These are phyloP conservation scores for Polytrichum commune DNA, from an alignment of 225 moss, liverwort and hornwort genomes.

Conservation along the genomic window DNA sequence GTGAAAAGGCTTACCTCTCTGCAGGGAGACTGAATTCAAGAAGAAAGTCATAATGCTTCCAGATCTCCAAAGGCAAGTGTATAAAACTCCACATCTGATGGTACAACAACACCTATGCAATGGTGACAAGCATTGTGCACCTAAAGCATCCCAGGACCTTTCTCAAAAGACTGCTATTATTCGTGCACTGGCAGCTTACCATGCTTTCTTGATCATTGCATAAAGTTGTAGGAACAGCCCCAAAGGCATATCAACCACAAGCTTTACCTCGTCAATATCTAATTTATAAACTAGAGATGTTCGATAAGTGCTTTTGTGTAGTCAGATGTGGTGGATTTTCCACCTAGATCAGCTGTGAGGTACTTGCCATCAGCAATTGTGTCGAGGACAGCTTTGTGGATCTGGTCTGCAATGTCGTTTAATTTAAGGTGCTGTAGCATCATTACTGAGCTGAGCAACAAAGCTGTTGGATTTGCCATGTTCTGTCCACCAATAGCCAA, in stretches of 20 bases:
- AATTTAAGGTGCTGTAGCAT: conserved; percentile 84
- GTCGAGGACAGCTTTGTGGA: conserved; percentile 67
- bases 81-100: neutral
- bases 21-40: too few relatives aligned
- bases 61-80: neutral
- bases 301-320: conserved; percentile 93
- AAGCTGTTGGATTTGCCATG: conserved; percentile 90
- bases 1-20: too few relatives aligned
- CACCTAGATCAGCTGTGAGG: conserved; percentile 82
- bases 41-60: too few relatives aligned
- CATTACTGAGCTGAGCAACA: conserved; percentile 91
- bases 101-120: neutral
- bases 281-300: conserved; percentile 32
- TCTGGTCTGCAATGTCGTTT: conserved; percentile 50
- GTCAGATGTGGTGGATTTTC: conserved; percentile 64
- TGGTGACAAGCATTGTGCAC: neutral
- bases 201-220: neutral
- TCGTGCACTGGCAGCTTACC: neutral
- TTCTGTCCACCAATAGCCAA: conserved; percentile 45
- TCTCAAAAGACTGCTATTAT: neutral
- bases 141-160: neutral
- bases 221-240: conserved; percentile 6
- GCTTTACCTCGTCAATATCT: too few relatives aligned
- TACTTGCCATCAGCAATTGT: conserved; percentile 76
- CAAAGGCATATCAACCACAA: neutral